phyloP scores from a whole-genome alignment of 345 rosid genomes.

The Aquilaria malaccensis region DNA sequence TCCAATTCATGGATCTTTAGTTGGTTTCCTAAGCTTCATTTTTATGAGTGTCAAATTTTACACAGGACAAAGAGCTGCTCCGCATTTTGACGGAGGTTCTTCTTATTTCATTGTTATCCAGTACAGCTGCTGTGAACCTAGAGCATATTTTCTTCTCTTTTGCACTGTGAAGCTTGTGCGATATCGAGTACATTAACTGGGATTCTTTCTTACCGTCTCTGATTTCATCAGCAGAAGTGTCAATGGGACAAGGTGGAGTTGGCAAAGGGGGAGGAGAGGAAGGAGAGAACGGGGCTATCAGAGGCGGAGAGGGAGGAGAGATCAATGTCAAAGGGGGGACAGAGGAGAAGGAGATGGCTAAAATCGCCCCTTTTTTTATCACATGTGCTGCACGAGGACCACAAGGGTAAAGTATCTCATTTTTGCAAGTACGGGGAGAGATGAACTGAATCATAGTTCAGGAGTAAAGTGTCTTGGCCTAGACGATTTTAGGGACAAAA shows the following conservation, averaged over 20 bases:
- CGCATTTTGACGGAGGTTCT: slow-evolving; percentile 73
- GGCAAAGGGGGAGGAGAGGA: no score
- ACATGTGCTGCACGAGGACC: no score
- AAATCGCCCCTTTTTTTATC: no score
- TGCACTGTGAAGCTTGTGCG: slow-evolving; percentile 67
- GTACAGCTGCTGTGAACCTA: slow-evolving; percentile 77
- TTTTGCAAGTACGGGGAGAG: no score
- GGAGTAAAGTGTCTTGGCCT: no score
- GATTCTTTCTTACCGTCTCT: slow-evolving; percentile 77
- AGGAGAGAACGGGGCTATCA: no score
- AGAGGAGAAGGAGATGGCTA: no score
- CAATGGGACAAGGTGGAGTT: slow-evolving; percentile 37
- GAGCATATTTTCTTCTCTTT: slow-evolving; percentile 89
- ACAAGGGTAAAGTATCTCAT: no score
- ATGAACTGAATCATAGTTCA: no score
- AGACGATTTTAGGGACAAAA: no score
- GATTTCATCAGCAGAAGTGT: slow-evolving; percentile 67
- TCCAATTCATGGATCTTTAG: background rate
- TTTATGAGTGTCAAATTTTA: slow-evolving; percentile 10
- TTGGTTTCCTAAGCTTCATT: background rate
- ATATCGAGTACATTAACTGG: slow-evolving; percentile 79
- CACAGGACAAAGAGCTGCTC: slow-evolving; percentile 82
- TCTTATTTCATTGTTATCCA: slow-evolving; percentile 67
- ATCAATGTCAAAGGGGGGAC: no score
- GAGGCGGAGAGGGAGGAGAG: no score